These are phyloP conservation scores for Marsdenia floribunda DNA, from an alignment of 257 asterid species.

Conservation along the genomic window DNA sequence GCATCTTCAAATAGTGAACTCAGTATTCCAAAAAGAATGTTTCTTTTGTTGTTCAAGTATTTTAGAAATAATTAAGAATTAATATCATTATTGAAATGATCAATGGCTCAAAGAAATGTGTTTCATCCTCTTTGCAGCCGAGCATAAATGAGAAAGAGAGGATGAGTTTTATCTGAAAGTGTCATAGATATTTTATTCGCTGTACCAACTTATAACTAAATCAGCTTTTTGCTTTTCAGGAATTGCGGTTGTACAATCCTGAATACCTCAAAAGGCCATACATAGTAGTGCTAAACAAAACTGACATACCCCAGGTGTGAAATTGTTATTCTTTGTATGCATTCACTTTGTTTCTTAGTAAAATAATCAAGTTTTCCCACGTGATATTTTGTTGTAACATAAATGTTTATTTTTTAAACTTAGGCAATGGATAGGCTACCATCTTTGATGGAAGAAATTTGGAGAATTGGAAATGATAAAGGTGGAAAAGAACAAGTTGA, in stretches of 20 bases:
- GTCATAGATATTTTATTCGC: not conserved
- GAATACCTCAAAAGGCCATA: slow-evolving; percentile 88
- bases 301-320: slow-evolving; percentile 75
- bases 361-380: not conserved
- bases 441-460: slow-evolving; percentile 51
- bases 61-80: not conserved
- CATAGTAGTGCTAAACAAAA: slow-evolving; percentile 83
- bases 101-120: not conserved
- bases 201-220: not conserved
- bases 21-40: not conserved
- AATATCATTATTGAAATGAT: not conserved
- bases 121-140: not conserved
- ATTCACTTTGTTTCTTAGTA: slow-evolving; percentile 5
- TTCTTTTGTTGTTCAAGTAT: not conserved
- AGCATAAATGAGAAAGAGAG: not conserved
- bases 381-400: not conserved
- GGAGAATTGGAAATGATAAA: slow-evolving; percentile 54
- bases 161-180: not conserved
- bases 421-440: slow-evolving; percentile 77
- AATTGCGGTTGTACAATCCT: slow-evolving; percentile 95
- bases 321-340: slow-evolving; percentile 9
- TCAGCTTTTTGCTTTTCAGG: slow-evolving; percentile 42
- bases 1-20: not conserved
- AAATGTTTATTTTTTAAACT: slow-evolving; percentile 7
- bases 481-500: slow-evolving; percentile 26